Percentiles rank a stretch among this genome's conserved stretches.
Evolutionary conservation across 768 basidiomycete genomes (phyloP).

Genomic region (Amanita jacksonii): DNA sequence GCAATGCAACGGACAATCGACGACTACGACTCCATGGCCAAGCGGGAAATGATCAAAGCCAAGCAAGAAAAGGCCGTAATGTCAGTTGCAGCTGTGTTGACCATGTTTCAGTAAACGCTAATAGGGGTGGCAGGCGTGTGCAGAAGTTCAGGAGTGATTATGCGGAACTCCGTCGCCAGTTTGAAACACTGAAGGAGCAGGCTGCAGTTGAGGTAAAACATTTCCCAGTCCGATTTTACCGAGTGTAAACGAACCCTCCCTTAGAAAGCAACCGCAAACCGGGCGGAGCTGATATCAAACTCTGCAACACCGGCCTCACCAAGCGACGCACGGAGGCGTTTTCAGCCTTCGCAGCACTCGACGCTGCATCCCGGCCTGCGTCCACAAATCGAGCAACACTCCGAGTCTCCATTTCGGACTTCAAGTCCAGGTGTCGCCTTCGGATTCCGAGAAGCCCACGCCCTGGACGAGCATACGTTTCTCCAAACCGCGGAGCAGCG

Average conservation of each 20-base stretch:
- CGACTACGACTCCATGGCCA: constrained; percentile 95
- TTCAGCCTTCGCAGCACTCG: constrained; percentile 38
- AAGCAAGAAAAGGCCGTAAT: constrained; percentile 95
- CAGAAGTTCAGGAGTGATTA: constrained; percentile 90
- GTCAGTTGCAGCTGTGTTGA: constrained; percentile 29
- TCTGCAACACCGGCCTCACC: constrained; percentile 32
- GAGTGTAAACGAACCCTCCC: constrained; percentile 1
- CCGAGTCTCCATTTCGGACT: constrained; percentile 81
- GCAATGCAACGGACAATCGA: constrained; percentile 92
- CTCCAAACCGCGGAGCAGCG: constrained; percentile 72
- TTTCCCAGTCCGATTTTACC: constrained; percentile 10
- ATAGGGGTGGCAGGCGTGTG: constrained; percentile 55
- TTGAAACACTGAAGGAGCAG: constrained; percentile 67
- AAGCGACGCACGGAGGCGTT: constrained; percentile 60
- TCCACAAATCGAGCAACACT: constrained; percentile 38
- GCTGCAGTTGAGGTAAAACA: constrained; percentile 40
- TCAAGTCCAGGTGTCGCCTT: constrained; percentile 45
- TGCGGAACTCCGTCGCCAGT: constrained; percentile 68
- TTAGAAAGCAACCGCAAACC: constrained; percentile 50
- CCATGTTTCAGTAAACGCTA: neutral
- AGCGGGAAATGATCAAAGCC: constrained; percentile 89
- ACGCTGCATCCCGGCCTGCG: constrained; percentile 47
- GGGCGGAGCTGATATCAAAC: constrained; percentile 54
- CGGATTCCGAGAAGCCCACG: constrained; percentile 61
- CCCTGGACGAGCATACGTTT: constrained; percentile 84